Base-by-base conservation (phyloP, 2,329 filamentous ascomycete species). In the Calonectria crousiana region DNA sequence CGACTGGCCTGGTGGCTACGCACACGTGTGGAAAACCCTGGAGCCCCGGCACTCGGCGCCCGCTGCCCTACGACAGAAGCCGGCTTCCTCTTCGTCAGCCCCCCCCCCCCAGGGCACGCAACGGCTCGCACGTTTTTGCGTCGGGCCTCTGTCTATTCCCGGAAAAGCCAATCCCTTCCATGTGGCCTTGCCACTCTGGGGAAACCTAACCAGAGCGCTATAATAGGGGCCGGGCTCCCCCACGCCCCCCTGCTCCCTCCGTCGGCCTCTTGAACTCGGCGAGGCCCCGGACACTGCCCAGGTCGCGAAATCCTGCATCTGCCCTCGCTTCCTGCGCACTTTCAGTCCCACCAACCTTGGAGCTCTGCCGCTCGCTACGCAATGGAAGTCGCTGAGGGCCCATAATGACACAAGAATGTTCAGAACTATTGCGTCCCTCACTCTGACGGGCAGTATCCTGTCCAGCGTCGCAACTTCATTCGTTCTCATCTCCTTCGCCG, bases 381-480 rank as follows among this genome's bases (percentile, higher is more conserved):
- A 28, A 62, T 62, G 56, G 34, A 41, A 41, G 36, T 38, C n/a
- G 34, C 11, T 10, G 18, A 28, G 32, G 36, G 56, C 34, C 14
- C 56, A 62, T 14, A 62, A 62, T 62, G 56, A 62, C 8, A 62
- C 34, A 11, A 62, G n/a, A 41, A 62, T 62, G 56, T 62, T 62
- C 49, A 78, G 41, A 68, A 60, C 74, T 16, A 74, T 79, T 18
- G 75, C 78, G 6, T 77, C 74, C 32, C 66, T 80, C 60, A 80
- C 78, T 38, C 65, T 79, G 69, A 71, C 74, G n/a, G 78, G 78
- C n/a, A 80, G 77, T 38, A 10, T 71, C 11, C 58, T 80, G 6
- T 78, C 78, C 2, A 76, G 70, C 41, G 18, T 76, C 23, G 74
- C 78, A 18, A 79, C 78, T 3, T 49, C 58, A 9, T 74, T 73